Base-by-base conservation (phyloP, 176 grass and related monocot species). In the Zoysia pacifica region DNA sequence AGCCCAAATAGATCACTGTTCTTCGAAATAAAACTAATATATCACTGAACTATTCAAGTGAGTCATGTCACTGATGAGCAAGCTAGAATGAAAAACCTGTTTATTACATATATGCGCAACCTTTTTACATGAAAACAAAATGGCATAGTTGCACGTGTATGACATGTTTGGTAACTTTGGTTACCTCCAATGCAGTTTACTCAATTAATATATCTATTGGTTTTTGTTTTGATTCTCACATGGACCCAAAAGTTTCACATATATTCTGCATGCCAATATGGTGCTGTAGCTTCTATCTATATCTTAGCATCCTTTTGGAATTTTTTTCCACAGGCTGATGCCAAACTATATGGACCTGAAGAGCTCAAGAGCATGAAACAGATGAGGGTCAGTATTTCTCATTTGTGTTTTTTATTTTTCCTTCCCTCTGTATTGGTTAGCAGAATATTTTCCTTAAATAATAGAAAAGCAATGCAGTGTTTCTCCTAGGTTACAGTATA, bases 321-420 rank as follows among this genome's bases (percentile, higher is more conserved):
- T 80, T 66, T 65, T 19, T 48, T 48, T 14, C 61, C 9, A 16
- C 52, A 95, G 97, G 80, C 61, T 87, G 93, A 99, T 84, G 83
- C 81, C 4, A 83, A 87, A 43, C 93, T 84, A 64, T 93, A 89
- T 88, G 90, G 88, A 85, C 77, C 76, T 8, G 97, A 99, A 82
- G 97, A 99, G 75, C 71, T 91, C 16, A 95, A 89, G 54, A 88
- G 61, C 86, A 82, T 96, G 84, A 99, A 95, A 81, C 82, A 83
- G 74, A 96, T 81, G 90, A 91, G 97, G 90, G 97, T 98, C 50
- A 91, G 92, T 89, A 19, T 80, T 45, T 59, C 41, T 84, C 7
- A 82, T 46, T 46, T 68, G 62, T 37, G 62, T 49, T 18, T 49
- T 36, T 75, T 53, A 64, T 81, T 65, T 45, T 45, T 2, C 50